phyloP scores from a whole-genome alignment of 1,284 basidiomycete genomes.

The Filobasidium uniguttulatum region DNA sequence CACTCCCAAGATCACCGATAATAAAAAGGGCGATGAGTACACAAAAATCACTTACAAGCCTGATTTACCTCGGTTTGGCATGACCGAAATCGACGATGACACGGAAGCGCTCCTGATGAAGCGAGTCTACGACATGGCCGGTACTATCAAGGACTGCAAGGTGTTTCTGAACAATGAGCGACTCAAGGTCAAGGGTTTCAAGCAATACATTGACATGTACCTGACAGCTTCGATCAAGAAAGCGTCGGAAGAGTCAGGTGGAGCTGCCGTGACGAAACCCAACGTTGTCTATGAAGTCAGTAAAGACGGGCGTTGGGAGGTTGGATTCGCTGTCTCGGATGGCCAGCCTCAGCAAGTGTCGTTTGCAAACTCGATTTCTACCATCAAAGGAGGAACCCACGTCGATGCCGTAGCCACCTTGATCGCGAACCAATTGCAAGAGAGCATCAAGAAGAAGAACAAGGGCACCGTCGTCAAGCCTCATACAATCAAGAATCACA shows the following conservation, averaged over 20 bases:
- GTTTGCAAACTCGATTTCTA: constrained; percentile 96
- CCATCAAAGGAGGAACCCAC: constrained; percentile 92
- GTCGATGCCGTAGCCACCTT: constrained; percentile 79
- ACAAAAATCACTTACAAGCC: constrained; percentile 93
- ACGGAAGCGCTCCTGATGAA: constrained; percentile 80
- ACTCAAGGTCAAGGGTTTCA: constrained; percentile 89
- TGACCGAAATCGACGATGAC: constrained; percentile 84
- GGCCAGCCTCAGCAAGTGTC: constrained; percentile 87
- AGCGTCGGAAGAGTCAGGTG: constrained; percentile 54
- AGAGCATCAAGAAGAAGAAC: constrained; percentile 87
- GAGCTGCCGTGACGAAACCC: constrained; percentile 60
- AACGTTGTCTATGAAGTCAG: constrained; percentile 71
- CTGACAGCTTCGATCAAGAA: constrained; percentile 46
- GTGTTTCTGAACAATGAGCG: constrained; percentile 87
- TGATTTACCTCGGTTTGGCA: constrained; percentile 81
- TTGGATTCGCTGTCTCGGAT: constrained; percentile 81
- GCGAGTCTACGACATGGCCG: constrained; percentile 95
- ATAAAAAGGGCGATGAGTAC: constrained; percentile 71
- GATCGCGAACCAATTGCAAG: constrained; percentile 68
- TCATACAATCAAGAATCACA: constrained; percentile 88
- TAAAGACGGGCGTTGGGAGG: constrained; percentile 70
- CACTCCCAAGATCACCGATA: constrained; percentile 84
- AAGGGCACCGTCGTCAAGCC: constrained; percentile 85
- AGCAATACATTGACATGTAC: constrained; percentile 95
- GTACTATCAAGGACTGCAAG: constrained; percentile 84